These are phyloP conservation scores for Clarireedia homoeocarpa DNA, from an alignment of 2,329 filamentous ascomycete genomes.

Conservation along the genomic window DNA sequence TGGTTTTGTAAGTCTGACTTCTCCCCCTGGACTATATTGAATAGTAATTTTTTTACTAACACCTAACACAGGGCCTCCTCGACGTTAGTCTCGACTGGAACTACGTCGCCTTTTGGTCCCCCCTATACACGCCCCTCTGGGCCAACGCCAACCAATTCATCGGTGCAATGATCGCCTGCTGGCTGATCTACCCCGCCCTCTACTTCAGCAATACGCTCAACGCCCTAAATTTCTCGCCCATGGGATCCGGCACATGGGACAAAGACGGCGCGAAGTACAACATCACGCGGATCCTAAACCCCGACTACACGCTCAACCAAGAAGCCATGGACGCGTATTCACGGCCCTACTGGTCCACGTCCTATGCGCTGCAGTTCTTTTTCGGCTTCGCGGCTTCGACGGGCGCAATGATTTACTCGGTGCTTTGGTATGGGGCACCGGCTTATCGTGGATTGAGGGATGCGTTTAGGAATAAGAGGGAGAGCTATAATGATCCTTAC, in stretches of 20 bases:
- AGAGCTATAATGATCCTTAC: constrained; percentile 32
- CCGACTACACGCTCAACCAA: constrained; percentile 9
- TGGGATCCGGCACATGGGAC: constrained; percentile 45
- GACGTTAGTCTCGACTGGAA: constrained; percentile 36
- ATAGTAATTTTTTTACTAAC: not conserved
- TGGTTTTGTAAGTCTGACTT: constrained; percentile 14
- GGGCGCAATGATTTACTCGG: constrained; percentile 38
- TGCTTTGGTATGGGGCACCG: constrained; percentile 33
- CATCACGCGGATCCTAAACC: constrained; percentile 54
- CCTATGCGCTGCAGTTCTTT: constrained; percentile 36
- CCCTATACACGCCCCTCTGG: constrained; percentile 25
- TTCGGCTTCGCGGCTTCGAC: constrained; percentile 36
- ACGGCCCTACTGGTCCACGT: constrained; percentile 29
- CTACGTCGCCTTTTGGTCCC: constrained; percentile 30
- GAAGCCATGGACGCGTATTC: constrained; percentile 16
- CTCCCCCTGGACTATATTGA: not conserved
- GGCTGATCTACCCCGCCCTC: constrained; percentile 29
- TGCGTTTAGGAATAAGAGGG: constrained; percentile 6
- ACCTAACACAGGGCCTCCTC: constrained; percentile 23
- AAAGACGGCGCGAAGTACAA: constrained; percentile 59
- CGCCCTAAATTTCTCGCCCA: constrained; percentile 34
- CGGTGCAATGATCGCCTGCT: constrained; percentile 28
- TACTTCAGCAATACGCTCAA: constrained; percentile 38
- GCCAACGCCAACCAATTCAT: constrained; percentile 29
- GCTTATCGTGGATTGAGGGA: constrained; percentile 30